Conservation (phyloP, 371 early-diverging fungal genomes). For the Apophysomyces variabilis region DNA sequence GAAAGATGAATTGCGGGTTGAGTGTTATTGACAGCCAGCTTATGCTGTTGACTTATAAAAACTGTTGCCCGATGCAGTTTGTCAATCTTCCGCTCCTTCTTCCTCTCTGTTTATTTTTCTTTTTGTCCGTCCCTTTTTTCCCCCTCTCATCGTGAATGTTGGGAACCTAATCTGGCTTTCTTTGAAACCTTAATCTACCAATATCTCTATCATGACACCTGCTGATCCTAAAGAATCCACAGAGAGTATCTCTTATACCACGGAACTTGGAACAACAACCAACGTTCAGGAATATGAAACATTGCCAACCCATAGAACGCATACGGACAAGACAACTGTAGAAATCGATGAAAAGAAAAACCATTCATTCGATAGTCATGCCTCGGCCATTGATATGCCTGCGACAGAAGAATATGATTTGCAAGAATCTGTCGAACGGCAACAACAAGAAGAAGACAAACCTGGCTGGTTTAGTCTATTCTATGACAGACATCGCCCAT, state of each 20-base stretch:
- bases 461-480: constrained; percentile 4
- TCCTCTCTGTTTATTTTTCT: not conserved
- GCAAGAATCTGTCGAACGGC: not conserved
- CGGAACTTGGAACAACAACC: not conserved
- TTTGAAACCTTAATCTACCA: not conserved
- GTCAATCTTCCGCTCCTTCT: not conserved
- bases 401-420: not conserved
- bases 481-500: constrained; percentile 21
- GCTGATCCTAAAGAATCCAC: not conserved
- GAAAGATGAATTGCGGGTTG: not conserved
- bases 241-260: not conserved
- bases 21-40: no score
- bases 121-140: not conserved
- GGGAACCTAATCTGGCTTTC: constrained; percentile 6
- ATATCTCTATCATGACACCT: not conserved
- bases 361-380: not conserved
- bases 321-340: constrained; percentile 4
- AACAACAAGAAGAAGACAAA: not conserved
- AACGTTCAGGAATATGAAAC: not conserved
- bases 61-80: no score
- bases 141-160: not conserved
- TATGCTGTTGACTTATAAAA: no score
- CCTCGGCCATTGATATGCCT: constrained; percentile 2
- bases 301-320: constrained; percentile 5
- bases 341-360: constrained; percentile 2